A percentile compares a stretch with the other conserved stretches of the same genome.
Conservation (phyloP, 306 rosid species). For the Begonia fuchsioides region DNA sequence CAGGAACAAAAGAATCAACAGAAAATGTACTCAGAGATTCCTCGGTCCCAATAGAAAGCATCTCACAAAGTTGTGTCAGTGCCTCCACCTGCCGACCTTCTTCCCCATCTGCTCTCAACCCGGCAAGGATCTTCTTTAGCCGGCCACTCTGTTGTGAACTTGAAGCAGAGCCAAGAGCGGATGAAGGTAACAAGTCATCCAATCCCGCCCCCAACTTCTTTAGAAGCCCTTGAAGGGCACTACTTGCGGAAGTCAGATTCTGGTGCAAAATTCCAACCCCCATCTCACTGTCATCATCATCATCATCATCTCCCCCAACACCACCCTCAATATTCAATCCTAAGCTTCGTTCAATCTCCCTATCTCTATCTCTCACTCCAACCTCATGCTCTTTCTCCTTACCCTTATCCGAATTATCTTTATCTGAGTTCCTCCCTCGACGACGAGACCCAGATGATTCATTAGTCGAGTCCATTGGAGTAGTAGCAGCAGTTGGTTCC, state of each 20-base stretch:
- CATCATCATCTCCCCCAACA: conserved; percentile 53
- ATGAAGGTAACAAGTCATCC: conserved; percentile 75
- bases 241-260: conserved; percentile 83
- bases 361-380: conserved; percentile 60
- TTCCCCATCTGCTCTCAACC: conserved; percentile 85
- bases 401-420: conserved; percentile 55
- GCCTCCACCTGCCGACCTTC: conserved; percentile 97
- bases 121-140: conserved; percentile 77
- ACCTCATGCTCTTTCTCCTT: conserved; percentile 95
- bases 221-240: conserved; percentile 95
- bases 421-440: conserved; percentile 45
- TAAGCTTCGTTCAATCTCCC: conserved; percentile 31
- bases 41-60: conserved; percentile 96
- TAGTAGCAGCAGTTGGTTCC: conserved; percentile 21
- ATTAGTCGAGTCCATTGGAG: conserved; percentile 64
- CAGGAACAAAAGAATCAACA: conserved; percentile 89
- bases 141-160: conserved; percentile 87
- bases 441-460: conserved; percentile 94
- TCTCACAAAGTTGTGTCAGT: conserved; percentile 83
- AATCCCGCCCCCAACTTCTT: conserved; percentile 89
- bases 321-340: conserved; percentile 54
- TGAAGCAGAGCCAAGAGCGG: conserved; percentile 67
- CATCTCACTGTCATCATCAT: conserved; percentile 81
- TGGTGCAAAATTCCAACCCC: conserved; percentile 64
- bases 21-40: conserved; percentile 88